These are phyloP conservation scores for Russula earlei DNA, from an alignment of 768 basidiomycete genomes.

Conservation along the genomic window DNA sequence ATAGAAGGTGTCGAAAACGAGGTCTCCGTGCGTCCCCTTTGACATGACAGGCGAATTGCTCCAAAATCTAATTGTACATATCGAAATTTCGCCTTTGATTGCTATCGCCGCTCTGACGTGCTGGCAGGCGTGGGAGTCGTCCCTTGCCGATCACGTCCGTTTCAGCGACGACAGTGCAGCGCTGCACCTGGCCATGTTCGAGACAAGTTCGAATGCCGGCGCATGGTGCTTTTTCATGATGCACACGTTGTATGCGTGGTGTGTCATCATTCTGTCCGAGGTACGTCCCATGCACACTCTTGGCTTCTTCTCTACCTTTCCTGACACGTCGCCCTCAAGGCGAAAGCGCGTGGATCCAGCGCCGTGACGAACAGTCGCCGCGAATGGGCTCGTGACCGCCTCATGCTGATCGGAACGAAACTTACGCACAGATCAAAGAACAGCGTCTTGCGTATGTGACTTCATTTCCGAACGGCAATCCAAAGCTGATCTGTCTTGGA, in stretches of 20 bases:
- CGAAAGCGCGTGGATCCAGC: neutral
- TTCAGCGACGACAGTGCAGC: conserved; percentile 62
- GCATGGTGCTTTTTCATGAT: conserved; percentile 77
- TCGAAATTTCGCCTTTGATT: neutral
- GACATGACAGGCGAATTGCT: neutral
- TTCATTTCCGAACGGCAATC: neutral
- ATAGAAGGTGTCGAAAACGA: conserved; percentile 15
- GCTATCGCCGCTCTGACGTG: neutral
- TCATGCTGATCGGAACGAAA: conserved; percentile 32
- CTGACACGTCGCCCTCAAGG: neutral
- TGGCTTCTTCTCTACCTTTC: neutral
- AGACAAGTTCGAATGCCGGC: conserved; percentile 67
- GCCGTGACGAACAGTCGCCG: conserved; percentile 15
- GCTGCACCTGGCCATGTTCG: conserved; percentile 67
- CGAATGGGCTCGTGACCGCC: conserved; percentile 32
- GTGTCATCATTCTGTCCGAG: conserved; percentile 50
- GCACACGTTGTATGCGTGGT: conserved; percentile 65
- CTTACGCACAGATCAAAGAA: conserved; percentile 35
- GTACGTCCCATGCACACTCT: conserved; percentile 33
- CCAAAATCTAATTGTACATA: too few species aligned
- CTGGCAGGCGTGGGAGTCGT: conserved; percentile 50
- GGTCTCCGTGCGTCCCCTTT: conserved; percentile 10
- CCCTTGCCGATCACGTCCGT: conserved; percentile 61
- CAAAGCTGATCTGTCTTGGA: conserved; percentile 36
- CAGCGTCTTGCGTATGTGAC: conserved; percentile 37